Percentiles rank a stretch among this genome's conserved stretches.
phyloP scores from a whole-genome alignment of 108 stramenopile genomes.

The Seminavis robusta region DNA sequence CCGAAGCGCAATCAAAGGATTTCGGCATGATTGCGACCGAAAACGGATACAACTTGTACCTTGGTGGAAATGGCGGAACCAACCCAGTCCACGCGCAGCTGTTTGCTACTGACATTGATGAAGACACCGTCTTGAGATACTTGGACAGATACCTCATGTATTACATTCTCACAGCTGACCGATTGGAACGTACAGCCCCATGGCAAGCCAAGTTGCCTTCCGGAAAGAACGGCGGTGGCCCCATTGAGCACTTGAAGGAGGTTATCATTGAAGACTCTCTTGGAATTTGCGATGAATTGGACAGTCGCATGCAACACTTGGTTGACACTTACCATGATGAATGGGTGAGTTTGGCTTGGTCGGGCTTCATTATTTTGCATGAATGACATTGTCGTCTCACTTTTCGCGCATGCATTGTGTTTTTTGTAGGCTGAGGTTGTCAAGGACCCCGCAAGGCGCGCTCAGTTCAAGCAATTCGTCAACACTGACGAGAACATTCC shows the following conservation, averaged over 20 bases:
- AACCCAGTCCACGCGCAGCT: slow-evolving; percentile 90
- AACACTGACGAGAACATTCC: slow-evolving; percentile 81
- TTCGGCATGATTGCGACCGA: slow-evolving; percentile 94
- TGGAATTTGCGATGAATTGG: slow-evolving; percentile 87
- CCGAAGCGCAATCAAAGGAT: slow-evolving; percentile 91
- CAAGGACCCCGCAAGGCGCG: slow-evolving; percentile 67
- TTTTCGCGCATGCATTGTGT: not conserved
- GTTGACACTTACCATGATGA: slow-evolving; percentile 94
- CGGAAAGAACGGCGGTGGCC: slow-evolving; percentile 83
- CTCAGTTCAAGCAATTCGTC: slow-evolving; percentile 85
- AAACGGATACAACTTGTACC: slow-evolving; percentile 90
- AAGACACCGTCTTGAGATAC: slow-evolving; percentile 86
- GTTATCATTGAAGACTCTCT: slow-evolving; percentile 92
- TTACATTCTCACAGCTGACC: slow-evolving; percentile 91
- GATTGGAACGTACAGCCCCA: slow-evolving; percentile 83
- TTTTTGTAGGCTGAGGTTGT: slow-evolving; percentile 73
- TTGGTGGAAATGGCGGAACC: slow-evolving; percentile 89
- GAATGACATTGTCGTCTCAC: not conserved
- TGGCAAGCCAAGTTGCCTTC: slow-evolving; percentile 84
- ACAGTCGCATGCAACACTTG: slow-evolving; percentile 82
- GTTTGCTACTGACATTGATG: slow-evolving; percentile 86
- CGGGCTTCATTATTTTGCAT: no score
- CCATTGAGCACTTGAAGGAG: slow-evolving; percentile 86
- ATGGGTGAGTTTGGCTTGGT: slow-evolving; percentile 50
- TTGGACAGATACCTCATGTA: slow-evolving; percentile 92